These are phyloP conservation scores for Solanum arcanum DNA, from an alignment of 257 asterid genomes.

Conservation along the genomic window DNA sequence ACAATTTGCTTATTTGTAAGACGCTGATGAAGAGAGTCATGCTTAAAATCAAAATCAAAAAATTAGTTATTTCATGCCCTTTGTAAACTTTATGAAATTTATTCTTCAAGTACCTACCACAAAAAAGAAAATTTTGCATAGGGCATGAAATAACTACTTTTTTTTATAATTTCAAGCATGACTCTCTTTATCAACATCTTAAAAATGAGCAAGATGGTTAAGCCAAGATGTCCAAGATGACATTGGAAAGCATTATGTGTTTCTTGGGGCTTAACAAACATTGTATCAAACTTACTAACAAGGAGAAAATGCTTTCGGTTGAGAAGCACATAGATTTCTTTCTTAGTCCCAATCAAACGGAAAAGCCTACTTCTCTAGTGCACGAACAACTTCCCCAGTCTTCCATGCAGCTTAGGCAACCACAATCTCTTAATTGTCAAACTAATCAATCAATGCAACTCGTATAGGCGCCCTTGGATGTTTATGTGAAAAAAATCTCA, in stretches of 20 bases:
- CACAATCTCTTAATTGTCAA: not conserved
- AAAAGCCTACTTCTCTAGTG: not conserved
- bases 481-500: not conserved
- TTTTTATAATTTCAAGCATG: not conserved
- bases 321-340: not conserved
- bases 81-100: too few species aligned
- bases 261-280: not conserved
- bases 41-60: too few species aligned
- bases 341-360: not conserved
- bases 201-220: not conserved
- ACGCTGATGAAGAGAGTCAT: too few species aligned
- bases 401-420: not conserved
- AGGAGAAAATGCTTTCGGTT: too few species aligned
- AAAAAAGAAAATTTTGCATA: not conserved
- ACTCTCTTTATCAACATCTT: not conserved
- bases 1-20: too few species aligned
- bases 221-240: not conserved
- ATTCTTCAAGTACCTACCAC: too few species aligned
- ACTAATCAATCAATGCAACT: not conserved
- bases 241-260: not conserved
- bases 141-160: not conserved
- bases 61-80: too few species aligned
- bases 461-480: not conserved
- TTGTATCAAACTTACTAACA: not conserved
- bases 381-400: not conserved